Percentiles rank a stretch among this genome's conserved stretches.
phyloP scores from a whole-genome alignment of 202 grass and related monocot species.

The Thinopyrum obtusiflorum region DNA sequence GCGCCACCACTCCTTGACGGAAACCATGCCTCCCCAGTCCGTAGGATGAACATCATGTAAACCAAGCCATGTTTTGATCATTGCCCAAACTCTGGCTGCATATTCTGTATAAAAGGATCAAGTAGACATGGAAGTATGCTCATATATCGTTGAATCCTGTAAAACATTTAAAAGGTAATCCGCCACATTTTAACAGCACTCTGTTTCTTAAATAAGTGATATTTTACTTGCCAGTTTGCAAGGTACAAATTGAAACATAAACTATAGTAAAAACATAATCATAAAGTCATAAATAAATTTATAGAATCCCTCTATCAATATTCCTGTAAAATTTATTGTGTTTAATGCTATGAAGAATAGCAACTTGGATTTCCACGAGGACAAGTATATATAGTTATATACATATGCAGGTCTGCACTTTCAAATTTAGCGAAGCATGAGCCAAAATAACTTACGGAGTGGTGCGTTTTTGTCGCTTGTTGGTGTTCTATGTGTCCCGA shows the following conservation, averaged over 20 bases:
- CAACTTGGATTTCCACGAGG: not conserved
- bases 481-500: too few relatives aligned
- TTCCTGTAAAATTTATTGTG: too few relatives aligned
- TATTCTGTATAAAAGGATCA: conserved; percentile 50
- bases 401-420: too few relatives aligned
- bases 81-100: conserved; percentile 6
- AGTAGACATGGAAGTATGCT: conserved; percentile 49
- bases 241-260: not conserved
- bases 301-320: not conserved
- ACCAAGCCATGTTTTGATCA: too few relatives aligned
- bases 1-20: too few relatives aligned
- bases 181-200: not conserved
- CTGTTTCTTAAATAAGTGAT: not conserved
- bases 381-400: not conserved
- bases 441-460: too few relatives aligned
- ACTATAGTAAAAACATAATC: not conserved
- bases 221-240: not conserved
- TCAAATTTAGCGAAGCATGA: too few relatives aligned
- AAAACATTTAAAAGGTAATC: conserved; percentile 9
- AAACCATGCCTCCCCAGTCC: too few relatives aligned
- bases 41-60: too few relatives aligned
- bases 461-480: too few relatives aligned
- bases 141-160: conserved; percentile 47
- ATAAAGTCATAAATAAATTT: not conserved
- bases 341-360: not conserved